These are phyloP conservation scores for Dillenia suffruticosa DNA, from an alignment of 164 flowering plant species.

Conservation along the genomic window DNA sequence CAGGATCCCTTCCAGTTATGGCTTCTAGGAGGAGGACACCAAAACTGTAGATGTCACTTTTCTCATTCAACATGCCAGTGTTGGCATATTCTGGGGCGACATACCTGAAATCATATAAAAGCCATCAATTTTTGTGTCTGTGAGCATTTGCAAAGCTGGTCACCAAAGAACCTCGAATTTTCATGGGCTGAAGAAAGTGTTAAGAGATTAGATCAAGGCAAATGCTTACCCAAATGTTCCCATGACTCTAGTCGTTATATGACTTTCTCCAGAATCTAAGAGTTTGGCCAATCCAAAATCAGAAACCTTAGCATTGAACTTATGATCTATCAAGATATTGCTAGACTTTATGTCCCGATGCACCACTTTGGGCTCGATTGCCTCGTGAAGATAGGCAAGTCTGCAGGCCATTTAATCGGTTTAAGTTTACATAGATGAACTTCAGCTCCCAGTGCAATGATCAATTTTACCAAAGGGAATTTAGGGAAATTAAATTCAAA, in stretches of 20 bases:
- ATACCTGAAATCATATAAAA: slow-evolving; percentile 37
- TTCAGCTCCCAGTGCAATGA: neutral
- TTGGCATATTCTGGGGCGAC: slow-evolving; percentile 88
- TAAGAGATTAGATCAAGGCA: neutral
- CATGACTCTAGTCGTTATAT: slow-evolving; percentile 77
- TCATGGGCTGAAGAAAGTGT: too few species aligned
- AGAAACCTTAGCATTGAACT: slow-evolving; percentile 67
- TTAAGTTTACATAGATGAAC: neutral
- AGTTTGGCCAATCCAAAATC: slow-evolving; percentile 82
- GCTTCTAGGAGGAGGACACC: slow-evolving; percentile 75
- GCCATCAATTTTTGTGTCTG: neutral
- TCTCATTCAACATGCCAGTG: slow-evolving; percentile 69
- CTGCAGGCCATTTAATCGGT: slow-evolving; percentile 29
- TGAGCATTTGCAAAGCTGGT: too few species aligned
- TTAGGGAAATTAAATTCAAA: too few species aligned
- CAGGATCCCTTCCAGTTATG: slow-evolving; percentile 73
- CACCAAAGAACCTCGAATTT: neutral
- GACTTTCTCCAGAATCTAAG: slow-evolving; percentile 70
- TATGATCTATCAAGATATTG: slow-evolving; percentile 66
- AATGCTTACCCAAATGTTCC: slow-evolving; percentile 73
- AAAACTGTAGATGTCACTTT: slow-evolving; percentile 75
- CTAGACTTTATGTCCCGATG: slow-evolving; percentile 79
- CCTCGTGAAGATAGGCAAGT: slow-evolving; percentile 74
- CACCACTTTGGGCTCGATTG: slow-evolving; percentile 75
- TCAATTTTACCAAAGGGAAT: too few species aligned